Evolutionary conservation across 139 green algal genomes (phyloP).

Genomic region (Chlorella ohadii): DNA sequence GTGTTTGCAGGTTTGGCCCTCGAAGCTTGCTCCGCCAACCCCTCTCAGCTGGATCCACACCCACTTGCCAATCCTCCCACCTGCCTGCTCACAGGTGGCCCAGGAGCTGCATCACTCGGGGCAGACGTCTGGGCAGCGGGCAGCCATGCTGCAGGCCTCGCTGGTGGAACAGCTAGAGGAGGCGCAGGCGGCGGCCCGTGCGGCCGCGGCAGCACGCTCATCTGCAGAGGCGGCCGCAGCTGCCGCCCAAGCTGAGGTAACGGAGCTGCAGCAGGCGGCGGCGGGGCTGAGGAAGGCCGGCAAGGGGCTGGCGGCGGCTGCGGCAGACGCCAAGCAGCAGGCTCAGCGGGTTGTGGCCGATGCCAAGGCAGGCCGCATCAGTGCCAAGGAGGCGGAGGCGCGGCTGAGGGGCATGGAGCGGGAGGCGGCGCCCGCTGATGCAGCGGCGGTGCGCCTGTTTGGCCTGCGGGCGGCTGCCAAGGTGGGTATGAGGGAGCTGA

Average conservation of each 20-base stretch:
- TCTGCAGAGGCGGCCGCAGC: conserved; percentile 19
- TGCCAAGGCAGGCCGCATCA: conserved; percentile 1
- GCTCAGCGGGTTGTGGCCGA: conserved; percentile 8
- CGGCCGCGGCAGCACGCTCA: neutral
- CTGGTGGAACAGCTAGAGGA: conserved; percentile 40
- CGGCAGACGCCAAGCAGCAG: neutral
- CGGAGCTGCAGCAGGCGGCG: conserved; percentile 7
- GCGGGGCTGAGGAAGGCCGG: neutral
- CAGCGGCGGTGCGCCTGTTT: conserved; percentile 6
- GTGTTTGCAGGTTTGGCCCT: too few relatives aligned
- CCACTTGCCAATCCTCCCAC: too few relatives aligned
- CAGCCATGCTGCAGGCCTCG: conserved; percentile 36
- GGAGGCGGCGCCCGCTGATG: conserved; percentile 13
- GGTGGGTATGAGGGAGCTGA: neutral
- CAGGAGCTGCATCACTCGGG: conserved; percentile 10
- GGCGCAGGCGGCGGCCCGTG: neutral
- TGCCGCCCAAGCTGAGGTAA: conserved; percentile 17
- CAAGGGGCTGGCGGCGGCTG: neutral
- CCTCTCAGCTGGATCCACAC: too few relatives aligned
- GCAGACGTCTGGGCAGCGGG: neutral
- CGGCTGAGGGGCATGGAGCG: conserved; percentile 32
- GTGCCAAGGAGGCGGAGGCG: conserved; percentile 9
- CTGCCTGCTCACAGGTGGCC: conserved; percentile 25
- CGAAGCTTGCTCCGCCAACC: too few relatives aligned
- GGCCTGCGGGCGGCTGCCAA: conserved; percentile 14